Conservation (phyloP, 148 eudicot genomes). For the Diospyros lotus region DNA sequence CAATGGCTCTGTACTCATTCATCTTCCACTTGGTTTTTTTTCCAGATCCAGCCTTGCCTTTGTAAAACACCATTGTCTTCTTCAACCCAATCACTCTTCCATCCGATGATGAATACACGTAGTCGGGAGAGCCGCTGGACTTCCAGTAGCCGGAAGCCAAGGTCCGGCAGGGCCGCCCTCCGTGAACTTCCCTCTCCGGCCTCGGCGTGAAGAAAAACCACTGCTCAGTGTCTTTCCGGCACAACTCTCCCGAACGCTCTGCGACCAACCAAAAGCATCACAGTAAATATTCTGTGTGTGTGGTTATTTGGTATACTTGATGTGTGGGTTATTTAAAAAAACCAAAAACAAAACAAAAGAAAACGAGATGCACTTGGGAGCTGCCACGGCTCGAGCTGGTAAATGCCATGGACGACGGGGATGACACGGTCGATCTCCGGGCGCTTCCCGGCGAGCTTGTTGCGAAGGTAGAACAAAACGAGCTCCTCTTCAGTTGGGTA, state of each 20-base stretch:
- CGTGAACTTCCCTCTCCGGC: conserved; percentile 35
- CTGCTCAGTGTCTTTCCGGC: conserved; percentile 31
- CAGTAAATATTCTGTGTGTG: no score
- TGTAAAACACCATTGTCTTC: conserved; percentile 46
- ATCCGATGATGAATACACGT: conserved; percentile 29
- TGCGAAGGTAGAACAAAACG: conserved; percentile 33
- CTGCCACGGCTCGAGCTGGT: conserved; percentile 29
- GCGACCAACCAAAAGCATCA: not conserved
- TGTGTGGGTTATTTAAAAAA: no score
- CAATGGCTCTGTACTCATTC: conserved; percentile 37
- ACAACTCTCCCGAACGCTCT: conserved; percentile 31
- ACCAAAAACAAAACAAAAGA: no score
- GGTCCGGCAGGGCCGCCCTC: conserved; percentile 36
- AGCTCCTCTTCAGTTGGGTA: conserved; percentile 49
- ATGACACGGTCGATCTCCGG: conserved; percentile 25
- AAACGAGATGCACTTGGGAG: conserved; percentile 22
- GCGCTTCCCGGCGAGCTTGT: conserved; percentile 18
- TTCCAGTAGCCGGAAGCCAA: conserved; percentile 40
- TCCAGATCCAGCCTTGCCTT: conserved; percentile 32
- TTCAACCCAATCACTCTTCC: conserved; percentile 30
- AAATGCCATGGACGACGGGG: conserved; percentile 27
- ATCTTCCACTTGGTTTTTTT: conserved; percentile 46
- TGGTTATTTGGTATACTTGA: no score
- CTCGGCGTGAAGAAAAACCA: conserved; percentile 42
- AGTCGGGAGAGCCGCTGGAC: conserved; percentile 35